These are phyloP conservation scores for Yarrowia divulgata DNA, from an alignment of 805 yeast species.

Conservation along the genomic window DNA sequence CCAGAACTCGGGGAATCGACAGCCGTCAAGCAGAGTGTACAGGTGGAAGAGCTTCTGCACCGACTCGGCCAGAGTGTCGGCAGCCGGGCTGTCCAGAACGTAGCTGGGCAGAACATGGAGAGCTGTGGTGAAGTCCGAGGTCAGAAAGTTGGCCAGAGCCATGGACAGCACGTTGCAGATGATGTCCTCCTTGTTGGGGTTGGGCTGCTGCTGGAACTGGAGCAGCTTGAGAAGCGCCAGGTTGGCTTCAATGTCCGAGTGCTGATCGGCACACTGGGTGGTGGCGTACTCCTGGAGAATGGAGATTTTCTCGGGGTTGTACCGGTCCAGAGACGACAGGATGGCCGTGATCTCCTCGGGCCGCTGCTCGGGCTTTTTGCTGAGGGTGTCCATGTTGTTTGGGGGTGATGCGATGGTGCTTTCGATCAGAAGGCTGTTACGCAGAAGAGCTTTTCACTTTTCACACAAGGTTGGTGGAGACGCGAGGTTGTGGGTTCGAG, in stretches of 20 bases:
- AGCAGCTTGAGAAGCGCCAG: conserved; percentile 58
- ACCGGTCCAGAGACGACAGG: conserved; percentile 55
- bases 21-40: conserved; percentile 48
- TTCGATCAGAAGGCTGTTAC: no score
- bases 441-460: background rate
- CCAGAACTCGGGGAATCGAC: conserved; percentile 51
- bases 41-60: conserved; percentile 48
- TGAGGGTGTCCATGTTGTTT: conserved; percentile 31
- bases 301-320: conserved; percentile 55
- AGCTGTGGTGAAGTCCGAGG: conserved; percentile 55
- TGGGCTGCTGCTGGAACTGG: conserved; percentile 50
- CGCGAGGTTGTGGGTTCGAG: background rate
- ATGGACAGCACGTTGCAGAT: conserved; percentile 54
- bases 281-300: conserved; percentile 56
- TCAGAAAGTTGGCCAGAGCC: conserved; percentile 54
- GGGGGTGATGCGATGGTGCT: conserved; percentile 13
- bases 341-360: conserved; percentile 54
- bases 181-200: conserved; percentile 51
- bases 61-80: conserved; percentile 46
- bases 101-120: conserved; percentile 57
- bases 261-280: conserved; percentile 52
- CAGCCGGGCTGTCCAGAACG: conserved; percentile 46
- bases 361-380: conserved; percentile 44
- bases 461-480: conserved; percentile 3
- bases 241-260: conserved; percentile 55